Base-by-base conservation (phyloP, 331 rosid genomes). In the Erythrophleum ivorense region DNA sequence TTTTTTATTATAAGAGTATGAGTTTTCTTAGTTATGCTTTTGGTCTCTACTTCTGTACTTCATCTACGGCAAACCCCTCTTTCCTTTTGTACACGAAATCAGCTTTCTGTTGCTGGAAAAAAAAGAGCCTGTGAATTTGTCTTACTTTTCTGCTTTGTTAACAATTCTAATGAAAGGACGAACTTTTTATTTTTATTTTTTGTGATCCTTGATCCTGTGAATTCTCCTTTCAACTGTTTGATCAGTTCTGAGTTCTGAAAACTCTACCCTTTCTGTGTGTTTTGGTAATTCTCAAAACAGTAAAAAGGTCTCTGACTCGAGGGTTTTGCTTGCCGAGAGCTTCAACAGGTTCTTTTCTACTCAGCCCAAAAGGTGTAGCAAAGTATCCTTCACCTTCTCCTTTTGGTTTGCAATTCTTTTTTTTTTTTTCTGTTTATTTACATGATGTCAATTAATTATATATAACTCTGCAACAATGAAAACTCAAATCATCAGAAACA, bases 281-380 rank as follows among this genome's bases (percentile, higher is more conserved):
- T 65, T 69, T 80, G 58, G 15, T 67, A 48, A 70, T 65, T 87
- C 73, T 82, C 3, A 49, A 84, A 83, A 64, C 81, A 85, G 91
- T 34, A 77, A 70, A 82, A 75, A 77, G 3, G 73, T 77, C 75
- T 29, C 79, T 63, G 46, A 58, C 64, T 79, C 90, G 68, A 81
- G 87, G 85, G 81, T 70, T 86, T 71, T 77, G 77, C 62, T 84
- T 78, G 70, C 85, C 57, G 89, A 59, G 62, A 87, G 82, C 77
- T 91, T 89, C 89, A 73, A 58, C 80, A 87, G 91, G 79, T 78
- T 80, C 15, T 83, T 81, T 65, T 89, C 91, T 49, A 81, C 87
- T 49, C 90, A 83, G 84, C 31, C 86, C 14, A 74, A 3, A 58
- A 86, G 90, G 94, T 89, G 24, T 48, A 84, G 50, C 43, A 55